Evolutionary conservation across 306 rosid genomes (phyloP), one percentile per base, ranked within the genome.

Genomic region (Ormosia semicastrata): DNA sequence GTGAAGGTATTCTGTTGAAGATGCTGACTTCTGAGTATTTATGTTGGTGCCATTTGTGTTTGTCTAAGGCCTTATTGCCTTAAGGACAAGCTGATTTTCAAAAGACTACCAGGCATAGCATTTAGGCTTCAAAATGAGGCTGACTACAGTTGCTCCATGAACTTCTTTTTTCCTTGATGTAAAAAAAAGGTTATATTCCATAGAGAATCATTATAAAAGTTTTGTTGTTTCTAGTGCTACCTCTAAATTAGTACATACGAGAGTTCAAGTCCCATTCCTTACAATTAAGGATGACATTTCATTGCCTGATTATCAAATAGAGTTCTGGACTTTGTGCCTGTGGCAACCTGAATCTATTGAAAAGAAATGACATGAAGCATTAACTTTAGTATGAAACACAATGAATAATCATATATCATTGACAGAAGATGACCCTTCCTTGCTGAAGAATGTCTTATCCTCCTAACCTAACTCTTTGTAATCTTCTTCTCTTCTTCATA

Each of bases 401-500:
- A 14, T 50, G 59, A 50, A 29, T 32, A 13, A 58, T 71, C 43
- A 50, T 69, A 14, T 34, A 43, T 17, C 36, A 4, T 6, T 14
- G 30, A 33, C 44, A 13, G 74, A 77, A 52, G 33, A 10, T 44
- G 75, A n/a, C 9, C 15, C 37, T 70, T 79, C n/a, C 12, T 49
- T 13, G 29, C 47, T 75, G 70, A 49, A n/a, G 46, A 73, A 59
- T 85, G 69, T 39, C 47, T n/a, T n/a, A n/a, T n/a, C n/a, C n/a
- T n/a, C n/a, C n/a, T n/a, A n/a, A n/a, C n/a, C n/a, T n/a, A n/a
- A n/a, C n/a, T n/a, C n/a, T n/a, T n/a, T n/a, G n/a, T n/a, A n/a
- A n/a, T n/a, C n/a, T n/a, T n/a, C n/a, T n/a, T n/a, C n/a, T n/a
- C n/a, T n/a, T n/a, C n/a, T n/a, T n/a, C n/a, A n/a, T n/a, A n/a